Evolutionary conservation across 2,329 filamentous ascomycete genomes (phyloP), one percentile per base, ranked within the genome.

Genomic region (Penicillium janthinellum): DNA sequence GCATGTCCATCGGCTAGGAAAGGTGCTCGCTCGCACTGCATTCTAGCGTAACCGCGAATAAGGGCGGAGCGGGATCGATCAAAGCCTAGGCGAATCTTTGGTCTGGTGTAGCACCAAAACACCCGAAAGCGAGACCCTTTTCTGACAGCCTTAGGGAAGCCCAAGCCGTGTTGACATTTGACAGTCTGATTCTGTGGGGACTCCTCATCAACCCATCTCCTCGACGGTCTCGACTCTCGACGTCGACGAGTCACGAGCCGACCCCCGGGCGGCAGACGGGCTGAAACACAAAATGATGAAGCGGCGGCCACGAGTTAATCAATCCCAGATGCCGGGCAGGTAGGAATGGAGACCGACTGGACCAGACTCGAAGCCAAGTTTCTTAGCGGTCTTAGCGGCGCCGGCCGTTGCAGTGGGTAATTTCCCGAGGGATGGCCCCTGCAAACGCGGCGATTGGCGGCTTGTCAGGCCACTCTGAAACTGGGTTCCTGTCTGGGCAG

Each of bases 321-420:
- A 62, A 64, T 63, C 54, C 38, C 55, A 56, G 51, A 58, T 58
- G 3, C 35, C 44, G 54, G 34, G 56, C 54, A 51, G 47, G 41
- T 54, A 59, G 42, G 25, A 47, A 22, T 37, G 41, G 52, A 41
- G 41, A 28, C 39, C 25, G 34, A 56, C 60, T 59, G 44, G 60
- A 60, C 61, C 42, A 48, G 55, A 31, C 54, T 45, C 54, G 38
- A 60, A 66, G 66, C 64, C 67, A 67, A 65, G 64, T 64, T 64
- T 62, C 39, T 66, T 67, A 67, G 68, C 51, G 62, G 58, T 62
- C 39, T 66, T 67, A 67, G 68, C 51, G 62, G 58, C 45, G 20
- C 22, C 58, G 1, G 47, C 48, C 42, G 45, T 60, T 62, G 51
- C 14, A 45, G 49, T 61, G 61, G 57, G 20, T 44, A 48, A 57